phyloP scores from a whole-genome alignment of 495 filamentous ascomycete species.

The Tuber calosporum region DNA sequence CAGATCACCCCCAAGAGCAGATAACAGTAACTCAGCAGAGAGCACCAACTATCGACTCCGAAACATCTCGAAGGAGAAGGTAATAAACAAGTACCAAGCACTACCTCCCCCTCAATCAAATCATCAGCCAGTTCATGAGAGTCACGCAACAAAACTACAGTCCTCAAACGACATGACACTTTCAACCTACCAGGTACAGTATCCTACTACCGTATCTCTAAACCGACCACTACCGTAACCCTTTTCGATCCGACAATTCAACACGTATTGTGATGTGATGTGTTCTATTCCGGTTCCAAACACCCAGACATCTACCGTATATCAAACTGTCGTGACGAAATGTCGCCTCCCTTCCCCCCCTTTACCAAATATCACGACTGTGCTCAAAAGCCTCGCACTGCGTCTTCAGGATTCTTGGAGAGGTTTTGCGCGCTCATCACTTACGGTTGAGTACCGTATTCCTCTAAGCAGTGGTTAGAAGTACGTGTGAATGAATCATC shows the following conservation, averaged over 20 bases:
- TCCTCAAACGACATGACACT: neutral
- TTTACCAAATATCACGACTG: neutral
- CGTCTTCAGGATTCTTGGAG: neutral
- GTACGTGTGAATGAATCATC: too few species aligned
- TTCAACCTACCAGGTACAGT: too few species aligned
- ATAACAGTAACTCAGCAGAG: neutral
- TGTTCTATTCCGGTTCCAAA: neutral
- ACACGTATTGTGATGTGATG: neutral
- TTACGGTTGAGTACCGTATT: too few species aligned
- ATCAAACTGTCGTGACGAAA: neutral
- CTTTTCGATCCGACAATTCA: neutral
- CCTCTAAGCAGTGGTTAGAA: neutral
- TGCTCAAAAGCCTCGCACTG: neutral
- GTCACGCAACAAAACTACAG: too few species aligned
- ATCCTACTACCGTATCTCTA: too few species aligned
- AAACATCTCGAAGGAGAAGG: neutral
- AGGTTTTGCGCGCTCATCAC: neutral
- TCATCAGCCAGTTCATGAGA: neutral
- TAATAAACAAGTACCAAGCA: neutral
- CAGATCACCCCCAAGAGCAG: neutral
- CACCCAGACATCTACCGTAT: neutral
- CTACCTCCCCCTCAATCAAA: neutral
- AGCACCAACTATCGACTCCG: neutral
- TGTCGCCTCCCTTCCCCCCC: neutral
- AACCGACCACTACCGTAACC: neutral